phyloP scores from a whole-genome alignment of 192 early-diverging fungal genomes.

The Backusella luteola region DNA sequence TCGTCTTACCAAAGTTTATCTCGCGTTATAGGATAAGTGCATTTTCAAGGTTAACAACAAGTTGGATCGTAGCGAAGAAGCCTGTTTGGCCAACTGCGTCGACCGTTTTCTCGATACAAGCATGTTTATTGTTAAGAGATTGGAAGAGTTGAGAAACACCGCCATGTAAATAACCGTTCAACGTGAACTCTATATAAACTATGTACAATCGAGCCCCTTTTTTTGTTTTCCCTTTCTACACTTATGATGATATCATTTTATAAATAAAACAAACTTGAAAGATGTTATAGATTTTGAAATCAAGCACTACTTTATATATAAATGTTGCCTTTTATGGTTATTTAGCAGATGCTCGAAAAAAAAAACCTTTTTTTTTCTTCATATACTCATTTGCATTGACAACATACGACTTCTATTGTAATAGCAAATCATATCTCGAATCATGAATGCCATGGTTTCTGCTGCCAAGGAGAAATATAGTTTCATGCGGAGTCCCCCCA shows the following conservation, averaged over 20 bases:
- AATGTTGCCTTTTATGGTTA: not conserved
- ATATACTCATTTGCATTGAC: not conserved
- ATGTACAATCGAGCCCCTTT: not conserved
- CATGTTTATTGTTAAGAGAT: slow-evolving; percentile 54
- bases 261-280: not conserved
- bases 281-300: slow-evolving; percentile 7
- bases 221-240: not conserved
- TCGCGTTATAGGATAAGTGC: slow-evolving; percentile 32
- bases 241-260: not conserved
- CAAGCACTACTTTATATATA: not conserved
- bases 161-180: slow-evolving; percentile 20
- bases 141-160: slow-evolving; percentile 42
- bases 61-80: slow-evolving; percentile 48
- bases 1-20: not conserved
- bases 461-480: not conserved
- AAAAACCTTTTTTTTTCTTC: no score
- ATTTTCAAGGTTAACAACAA: slow-evolving; percentile 45
- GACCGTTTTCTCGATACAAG: slow-evolving; percentile 66
- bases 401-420: not conserved
- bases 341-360: not conserved
- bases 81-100: slow-evolving; percentile 71
- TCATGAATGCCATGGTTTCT: not conserved
- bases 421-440: not conserved
- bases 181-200: not conserved
- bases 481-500: not conserved